These are phyloP conservation scores for Xylariales sp. DNA, from an alignment of 2,329 filamentous ascomycete genomes.

Conservation along the genomic window DNA sequence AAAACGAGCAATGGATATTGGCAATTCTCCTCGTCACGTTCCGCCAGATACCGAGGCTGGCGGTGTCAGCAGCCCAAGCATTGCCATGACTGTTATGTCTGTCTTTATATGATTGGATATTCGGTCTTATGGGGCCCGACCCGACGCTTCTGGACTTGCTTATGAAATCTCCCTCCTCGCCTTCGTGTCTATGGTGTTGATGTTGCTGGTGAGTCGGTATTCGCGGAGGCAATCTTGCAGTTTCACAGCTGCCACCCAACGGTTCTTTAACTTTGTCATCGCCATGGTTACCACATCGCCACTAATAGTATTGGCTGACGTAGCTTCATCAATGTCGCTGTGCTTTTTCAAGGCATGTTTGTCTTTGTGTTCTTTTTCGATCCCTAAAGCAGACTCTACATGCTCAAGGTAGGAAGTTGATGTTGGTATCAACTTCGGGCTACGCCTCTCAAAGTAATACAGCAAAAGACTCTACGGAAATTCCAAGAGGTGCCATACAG, in stretches of 20 bases:
- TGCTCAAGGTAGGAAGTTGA: too few species aligned
- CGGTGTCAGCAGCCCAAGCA: conserved; percentile 3
- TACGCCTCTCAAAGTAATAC: too few species aligned
- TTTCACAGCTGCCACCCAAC: conserved; percentile 56
- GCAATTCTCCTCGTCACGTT: conserved; percentile 4
- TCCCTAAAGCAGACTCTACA: conserved; percentile 34
- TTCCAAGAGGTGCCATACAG: too few species aligned
- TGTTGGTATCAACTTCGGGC: too few species aligned
- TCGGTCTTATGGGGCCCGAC: conserved; percentile 46
- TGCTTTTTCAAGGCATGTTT: conserved; percentile 33
- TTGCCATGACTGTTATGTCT: conserved; percentile 26
- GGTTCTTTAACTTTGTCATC: conserved; percentile 71
- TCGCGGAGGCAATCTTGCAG: neutral
- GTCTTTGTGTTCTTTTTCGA: conserved; percentile 38
- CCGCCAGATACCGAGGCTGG: neutral
- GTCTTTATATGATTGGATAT: conserved; percentile 48
- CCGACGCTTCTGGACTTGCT: conserved; percentile 36
- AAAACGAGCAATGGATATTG: neutral
- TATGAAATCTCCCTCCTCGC: conserved; percentile 40
- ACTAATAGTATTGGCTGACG: conserved; percentile 2
- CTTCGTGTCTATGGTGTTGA: conserved; percentile 43
- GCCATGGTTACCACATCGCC: conserved; percentile 32
- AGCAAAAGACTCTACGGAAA: too few species aligned
- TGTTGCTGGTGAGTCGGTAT: conserved; percentile 33
- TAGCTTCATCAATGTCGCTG: conserved; percentile 30